Evolutionary conservation across 2,329 filamentous ascomycete genomes (phyloP).

Genomic region (Coniochaeta prunicola): DNA sequence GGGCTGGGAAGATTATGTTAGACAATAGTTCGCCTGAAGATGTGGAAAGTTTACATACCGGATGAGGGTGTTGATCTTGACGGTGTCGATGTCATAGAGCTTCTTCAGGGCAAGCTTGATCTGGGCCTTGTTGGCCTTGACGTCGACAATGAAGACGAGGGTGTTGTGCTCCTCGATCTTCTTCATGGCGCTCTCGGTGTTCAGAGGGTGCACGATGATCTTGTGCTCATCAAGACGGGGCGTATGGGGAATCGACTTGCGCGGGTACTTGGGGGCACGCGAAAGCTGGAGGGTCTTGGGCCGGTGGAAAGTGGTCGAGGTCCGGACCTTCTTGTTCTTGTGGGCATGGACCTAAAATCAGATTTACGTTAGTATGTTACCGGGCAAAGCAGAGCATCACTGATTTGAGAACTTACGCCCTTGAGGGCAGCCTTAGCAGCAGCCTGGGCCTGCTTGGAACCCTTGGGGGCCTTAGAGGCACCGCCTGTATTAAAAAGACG

Average conservation of each 20-base stretch:
- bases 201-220: slow-evolving; percentile 95
- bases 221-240: slow-evolving; percentile 95
- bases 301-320: slow-evolving; percentile 91
- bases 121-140: slow-evolving; percentile 99
- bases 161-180: slow-evolving; percentile 99
- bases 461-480: slow-evolving; percentile 47
- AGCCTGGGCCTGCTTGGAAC: slow-evolving; percentile 79
- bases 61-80: slow-evolving; percentile 99
- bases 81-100: slow-evolving; percentile 94
- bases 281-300: slow-evolving; percentile 94
- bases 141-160: slow-evolving; percentile 92
- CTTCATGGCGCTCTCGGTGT: slow-evolving; percentile 99
- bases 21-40: not conserved
- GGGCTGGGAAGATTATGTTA: slow-evolving; percentile 48
- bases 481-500: slow-evolving; percentile 45
- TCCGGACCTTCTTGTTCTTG: slow-evolving; percentile 90
- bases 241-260: slow-evolving; percentile 85
- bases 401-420: slow-evolving; percentile 68
- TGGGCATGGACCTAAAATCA: slow-evolving; percentile 45
- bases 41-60: slow-evolving; percentile 49
- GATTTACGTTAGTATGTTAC: not conserved
- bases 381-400: too few relatives aligned
- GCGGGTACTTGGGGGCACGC: slow-evolving; percentile 89
- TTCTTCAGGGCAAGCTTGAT: slow-evolving; percentile 98
- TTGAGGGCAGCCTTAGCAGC: slow-evolving; percentile 95